Base-by-base conservation (phyloP, 2,329 filamentous ascomycete species). In the Waltergamsia citrina region DNA sequence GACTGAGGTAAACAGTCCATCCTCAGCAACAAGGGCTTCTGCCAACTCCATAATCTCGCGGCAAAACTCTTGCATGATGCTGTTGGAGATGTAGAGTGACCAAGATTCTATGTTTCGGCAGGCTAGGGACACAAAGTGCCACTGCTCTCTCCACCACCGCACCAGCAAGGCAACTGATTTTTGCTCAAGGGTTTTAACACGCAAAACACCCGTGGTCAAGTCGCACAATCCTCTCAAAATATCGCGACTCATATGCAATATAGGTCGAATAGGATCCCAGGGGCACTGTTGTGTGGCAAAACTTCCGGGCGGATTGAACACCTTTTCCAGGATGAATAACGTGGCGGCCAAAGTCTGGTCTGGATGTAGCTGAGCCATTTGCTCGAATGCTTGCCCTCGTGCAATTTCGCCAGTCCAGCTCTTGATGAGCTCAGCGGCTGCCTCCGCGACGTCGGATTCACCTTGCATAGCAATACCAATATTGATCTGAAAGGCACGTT, bases 1-100 rank as follows among this genome's bases (percentile, higher is more conserved):
- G 10, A 84, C 82, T 29, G 80, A 82, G 3, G 85, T 76, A 41
- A 98, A 78, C 38, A 95, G 72, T 33, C 78, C 80, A 53, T 93
- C 92, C 46, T 94, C 80, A 26, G 85, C 79, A 50, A 96, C 84
- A 2, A 94, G 69, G 23, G 74, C 71, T 49, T 94, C 85, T 1
- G 90, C 88, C 50, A 94, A 84, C 47, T 96, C 86, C 75, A 98
- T 98, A 11, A 85, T 84, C 51, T 94, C 86, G 43, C 92, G 80
- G 51, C 88, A 95, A 49, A 96, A 95, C 37, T 94, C 80, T 47
- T 87, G 81, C 85, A 98, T 88, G 35, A 75, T 67, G 15, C 67
- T 59, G 51, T 86, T 92, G 33, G 90, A 80, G 38, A 85, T 76
- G 4, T 71, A 71, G 11, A 74, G 64, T 42, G 85, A 86, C 92